phyloP scores from a whole-genome alignment of 176 grass and related monocot genomes.

The Alloteropsis semialata region DNA sequence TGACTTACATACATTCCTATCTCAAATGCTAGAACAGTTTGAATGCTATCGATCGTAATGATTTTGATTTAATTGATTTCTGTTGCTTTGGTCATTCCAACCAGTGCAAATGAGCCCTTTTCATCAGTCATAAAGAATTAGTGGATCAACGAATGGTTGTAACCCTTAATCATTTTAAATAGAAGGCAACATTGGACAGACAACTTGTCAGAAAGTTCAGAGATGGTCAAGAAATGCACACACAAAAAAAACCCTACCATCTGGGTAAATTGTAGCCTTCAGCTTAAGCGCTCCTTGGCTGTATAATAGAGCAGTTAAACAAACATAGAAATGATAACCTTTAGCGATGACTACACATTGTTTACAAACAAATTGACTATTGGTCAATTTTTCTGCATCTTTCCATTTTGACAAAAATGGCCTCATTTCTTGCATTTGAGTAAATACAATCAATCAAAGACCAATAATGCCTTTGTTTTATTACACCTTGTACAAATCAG shows the following conservation, averaged over 20 bases:
- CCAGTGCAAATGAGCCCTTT: background rate
- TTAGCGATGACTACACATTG: background rate
- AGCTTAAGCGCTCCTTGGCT: too few species aligned
- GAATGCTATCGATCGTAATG: background rate
- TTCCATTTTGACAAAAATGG: background rate
- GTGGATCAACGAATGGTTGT: background rate
- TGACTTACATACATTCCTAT: background rate
- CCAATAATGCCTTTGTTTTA: background rate
- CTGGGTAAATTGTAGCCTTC: background rate
- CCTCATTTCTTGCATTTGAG: slow-evolving; percentile 28
- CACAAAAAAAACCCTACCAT: background rate
- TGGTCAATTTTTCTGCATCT: background rate
- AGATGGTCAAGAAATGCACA: background rate
- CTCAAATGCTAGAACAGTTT: background rate
- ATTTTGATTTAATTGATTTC: background rate
- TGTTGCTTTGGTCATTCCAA: background rate
- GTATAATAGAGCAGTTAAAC: background rate
- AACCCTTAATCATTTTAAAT: background rate
- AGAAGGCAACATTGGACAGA: too few species aligned
- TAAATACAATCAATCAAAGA: slow-evolving; percentile 38
- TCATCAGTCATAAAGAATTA: background rate
- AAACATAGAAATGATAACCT: background rate
- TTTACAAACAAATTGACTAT: background rate
- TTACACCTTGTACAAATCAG: slow-evolving; percentile 20
- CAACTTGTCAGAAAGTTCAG: background rate